Evolutionary conservation across 768 basidiomycete genomes (phyloP).

Genomic region (Tylopilus vinaceipallidus): DNA sequence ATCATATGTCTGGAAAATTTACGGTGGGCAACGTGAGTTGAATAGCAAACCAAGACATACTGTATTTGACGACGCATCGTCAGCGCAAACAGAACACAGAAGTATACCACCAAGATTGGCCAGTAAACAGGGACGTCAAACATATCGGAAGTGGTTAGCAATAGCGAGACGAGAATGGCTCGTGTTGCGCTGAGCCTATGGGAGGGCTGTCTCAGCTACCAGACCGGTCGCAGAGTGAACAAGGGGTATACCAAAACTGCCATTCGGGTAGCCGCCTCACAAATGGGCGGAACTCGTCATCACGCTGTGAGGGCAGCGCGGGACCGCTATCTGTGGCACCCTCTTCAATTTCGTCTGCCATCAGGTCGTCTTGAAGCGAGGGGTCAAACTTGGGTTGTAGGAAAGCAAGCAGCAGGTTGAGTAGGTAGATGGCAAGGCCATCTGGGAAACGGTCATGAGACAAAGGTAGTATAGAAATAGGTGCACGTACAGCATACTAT

Average conservation of each 20-base stretch:
- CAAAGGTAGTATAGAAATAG: background rate
- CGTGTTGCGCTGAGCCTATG: slow-evolving; percentile 89
- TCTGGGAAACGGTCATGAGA: slow-evolving; percentile 41
- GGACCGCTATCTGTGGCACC: slow-evolving; percentile 64
- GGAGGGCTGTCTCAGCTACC: background rate
- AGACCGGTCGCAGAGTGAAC: background rate
- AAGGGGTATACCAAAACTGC: slow-evolving; percentile 80
- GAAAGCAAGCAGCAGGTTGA: slow-evolving; percentile 96
- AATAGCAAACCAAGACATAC: slow-evolving; percentile 49
- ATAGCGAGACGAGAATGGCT: slow-evolving; percentile 77
- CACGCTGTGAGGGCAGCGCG: slow-evolving; percentile 64
- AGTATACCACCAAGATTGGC: slow-evolving; percentile 98
- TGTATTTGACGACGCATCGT: slow-evolving; percentile 97
- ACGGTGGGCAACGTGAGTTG: slow-evolving; percentile 2
- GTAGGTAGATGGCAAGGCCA: slow-evolving; percentile 90
- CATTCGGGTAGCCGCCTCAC: slow-evolving; percentile 94
- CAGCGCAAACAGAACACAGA: slow-evolving; percentile 89
- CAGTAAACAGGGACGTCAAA: slow-evolving; percentile 99
- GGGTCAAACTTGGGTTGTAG: slow-evolving; percentile 98
- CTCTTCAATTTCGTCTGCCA: slow-evolving; percentile 94
- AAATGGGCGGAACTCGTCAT: slow-evolving; percentile 98
- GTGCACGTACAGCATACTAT: slow-evolving; percentile 66
- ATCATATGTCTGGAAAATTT: slow-evolving; percentile 83
- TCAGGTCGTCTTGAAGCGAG: slow-evolving; percentile 87
- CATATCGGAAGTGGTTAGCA: slow-evolving; percentile 76